phyloP scores from a whole-genome alignment of 345 rosid genomes.

The Xanthoceras sorbifolium region DNA sequence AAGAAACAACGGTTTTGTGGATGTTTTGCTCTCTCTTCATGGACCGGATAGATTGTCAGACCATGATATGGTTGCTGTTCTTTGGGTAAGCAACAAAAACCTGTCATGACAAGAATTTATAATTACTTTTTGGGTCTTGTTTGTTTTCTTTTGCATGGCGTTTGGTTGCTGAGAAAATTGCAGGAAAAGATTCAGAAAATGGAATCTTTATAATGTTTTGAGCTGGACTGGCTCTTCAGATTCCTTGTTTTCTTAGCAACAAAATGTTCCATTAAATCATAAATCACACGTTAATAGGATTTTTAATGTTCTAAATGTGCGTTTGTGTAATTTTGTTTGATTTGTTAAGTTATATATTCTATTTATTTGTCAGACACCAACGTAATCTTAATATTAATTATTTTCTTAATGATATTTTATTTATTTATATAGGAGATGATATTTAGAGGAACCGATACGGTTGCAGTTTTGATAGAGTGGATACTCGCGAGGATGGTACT shows the following conservation, averaged over 20 bases:
- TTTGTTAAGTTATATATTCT: too few relatives aligned
- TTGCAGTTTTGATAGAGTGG: slow-evolving; percentile 60
- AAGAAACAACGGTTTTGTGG: slow-evolving; percentile 43
- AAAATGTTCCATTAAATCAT: not conserved
- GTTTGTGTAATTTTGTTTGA: too few relatives aligned
- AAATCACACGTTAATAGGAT: too few relatives aligned
- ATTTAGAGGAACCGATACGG: slow-evolving; percentile 61
- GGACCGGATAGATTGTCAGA: slow-evolving; percentile 25
- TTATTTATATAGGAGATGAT: slow-evolving; percentile 49
- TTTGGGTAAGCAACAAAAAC: slow-evolving; percentile 24
- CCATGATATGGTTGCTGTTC: slow-evolving; percentile 25
- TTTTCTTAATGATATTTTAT: not conserved
- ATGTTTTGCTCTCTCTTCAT: slow-evolving; percentile 23
- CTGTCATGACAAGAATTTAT: not conserved
- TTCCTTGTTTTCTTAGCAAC: not conserved
- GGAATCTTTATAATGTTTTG: slow-evolving; percentile 26
- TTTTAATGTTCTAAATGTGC: too few relatives aligned
- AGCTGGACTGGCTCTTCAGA: not conserved
- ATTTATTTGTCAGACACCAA: too few relatives aligned
- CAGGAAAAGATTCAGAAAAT: not conserved
- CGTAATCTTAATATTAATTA: not conserved
- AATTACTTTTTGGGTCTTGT: not conserved
- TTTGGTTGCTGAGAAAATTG: slow-evolving; percentile 9
- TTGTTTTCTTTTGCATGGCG: slow-evolving; percentile 20
- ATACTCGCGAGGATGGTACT: slow-evolving; percentile 55